Base-by-base conservation (phyloP, 148 eudicot species). In the Vaccinium myrtillus region DNA sequence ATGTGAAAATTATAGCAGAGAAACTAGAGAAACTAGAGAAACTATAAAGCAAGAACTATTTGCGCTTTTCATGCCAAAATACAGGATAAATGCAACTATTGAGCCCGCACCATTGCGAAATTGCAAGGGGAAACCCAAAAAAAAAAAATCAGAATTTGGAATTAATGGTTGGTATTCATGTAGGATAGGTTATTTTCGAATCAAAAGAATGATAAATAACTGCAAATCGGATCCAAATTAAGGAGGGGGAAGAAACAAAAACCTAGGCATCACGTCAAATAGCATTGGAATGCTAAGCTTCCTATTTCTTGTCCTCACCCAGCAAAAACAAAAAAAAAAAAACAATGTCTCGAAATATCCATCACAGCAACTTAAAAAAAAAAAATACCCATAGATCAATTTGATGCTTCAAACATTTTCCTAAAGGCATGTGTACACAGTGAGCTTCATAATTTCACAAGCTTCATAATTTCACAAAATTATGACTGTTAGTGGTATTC, bases 381-480 rank as follows among this genome's bases (percentile, higher is more conserved):
- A 63, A 61, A 54, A 39, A 43, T 55, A 13, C 76, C 69, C 54
- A 70, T 16, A 53, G 32, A 53, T n/a, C 36, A 32, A 55, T 54
- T 53, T 83, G 79, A 83, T 83, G 67, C 19, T 67, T 74, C 23
- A 11, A 10, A 6, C 49, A 75, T 69, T 48, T 81, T 50, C 25
- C n/a, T 21, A 9, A 12, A 59, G 8, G 46, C 63, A 53, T 23
- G 19, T 12, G 32, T 36, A 36, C 36, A 53, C 11, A 9, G 51
- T 32, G 36, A 82, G 7, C 50, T 53, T 32, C 16, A 6, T 21
- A 82, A 30, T 63, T 27, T 30, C 1, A 13, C 50, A 5, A 73
- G 7, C 50, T 53, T 32, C 16, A 6, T 21, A 73, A 30, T 65
- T 27, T 30, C 1, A 13, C 51, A 5, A 73, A 82, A 82, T 73